A percentile compares a stretch with the other conserved stretches of the same genome.
Conservation (phyloP, 2,329 filamentous ascomycete species). For the Delphinella strobiligena region DNA sequence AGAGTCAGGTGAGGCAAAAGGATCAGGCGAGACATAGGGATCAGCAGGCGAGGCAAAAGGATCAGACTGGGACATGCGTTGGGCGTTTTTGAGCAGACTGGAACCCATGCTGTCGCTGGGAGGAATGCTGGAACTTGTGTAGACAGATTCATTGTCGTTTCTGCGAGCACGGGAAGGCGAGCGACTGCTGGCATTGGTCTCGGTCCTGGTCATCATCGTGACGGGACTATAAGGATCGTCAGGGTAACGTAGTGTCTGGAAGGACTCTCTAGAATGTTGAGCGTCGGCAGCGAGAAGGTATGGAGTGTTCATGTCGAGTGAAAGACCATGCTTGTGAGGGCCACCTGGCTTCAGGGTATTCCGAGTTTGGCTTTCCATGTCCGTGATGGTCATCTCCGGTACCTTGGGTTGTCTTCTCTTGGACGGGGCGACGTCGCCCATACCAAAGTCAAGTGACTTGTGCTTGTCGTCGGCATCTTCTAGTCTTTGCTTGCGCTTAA, state of each 20-base stretch:
- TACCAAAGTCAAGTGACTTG: slow-evolving; percentile 83
- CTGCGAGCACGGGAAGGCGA: slow-evolving; percentile 12
- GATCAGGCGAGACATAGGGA: slow-evolving; percentile 5
- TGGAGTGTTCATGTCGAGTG: slow-evolving; percentile 56
- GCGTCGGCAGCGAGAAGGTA: slow-evolving; percentile 84
- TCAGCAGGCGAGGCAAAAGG: not conserved
- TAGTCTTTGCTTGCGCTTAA: slow-evolving; percentile 54
- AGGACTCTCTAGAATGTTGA: slow-evolving; percentile 69
- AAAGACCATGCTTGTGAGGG: slow-evolving; percentile 35
- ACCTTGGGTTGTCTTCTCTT: slow-evolving; percentile 14
- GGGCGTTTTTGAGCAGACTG: slow-evolving; percentile 43
- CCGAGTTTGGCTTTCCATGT: slow-evolving; percentile 28
- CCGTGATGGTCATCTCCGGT: slow-evolving; percentile 48
- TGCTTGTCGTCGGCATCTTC: slow-evolving; percentile 83
- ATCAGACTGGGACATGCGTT: slow-evolving; percentile 41
- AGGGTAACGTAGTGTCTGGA: slow-evolving; percentile 61
- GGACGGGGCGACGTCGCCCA: slow-evolving; percentile 40
- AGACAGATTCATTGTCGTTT: slow-evolving; percentile 35
- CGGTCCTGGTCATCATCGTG: slow-evolving; percentile 39
- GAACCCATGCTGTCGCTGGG: slow-evolving; percentile 34
- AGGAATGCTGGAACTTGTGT: slow-evolving; percentile 37
- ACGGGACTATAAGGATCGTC: slow-evolving; percentile 76
- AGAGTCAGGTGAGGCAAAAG: not conserved
- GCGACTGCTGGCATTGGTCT: slow-evolving; percentile 26
- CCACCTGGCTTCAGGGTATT: slow-evolving; percentile 14